Percentiles rank a stretch among this genome's conserved stretches.
These are phyloP conservation scores for Colletotrichum liaoningense DNA, from an alignment of 2,329 filamentous ascomycete species.

Conservation along the genomic window DNA sequence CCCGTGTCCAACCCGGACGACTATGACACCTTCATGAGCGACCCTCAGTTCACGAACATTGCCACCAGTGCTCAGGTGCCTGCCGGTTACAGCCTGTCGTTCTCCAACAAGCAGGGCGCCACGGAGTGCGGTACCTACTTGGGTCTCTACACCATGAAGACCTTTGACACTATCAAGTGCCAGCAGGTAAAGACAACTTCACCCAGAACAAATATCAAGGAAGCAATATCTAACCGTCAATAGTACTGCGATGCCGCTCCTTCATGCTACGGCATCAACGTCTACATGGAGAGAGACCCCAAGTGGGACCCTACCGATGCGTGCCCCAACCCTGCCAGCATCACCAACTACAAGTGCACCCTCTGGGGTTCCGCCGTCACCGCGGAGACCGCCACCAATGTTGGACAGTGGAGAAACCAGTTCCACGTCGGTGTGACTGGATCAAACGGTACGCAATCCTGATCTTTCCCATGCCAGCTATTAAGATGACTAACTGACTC, in stretches of 20 bases:
- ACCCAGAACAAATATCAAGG: no score
- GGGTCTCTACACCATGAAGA: slow-evolving; percentile 15
- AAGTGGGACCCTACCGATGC: neutral
- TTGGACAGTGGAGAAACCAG: slow-evolving; percentile 26
- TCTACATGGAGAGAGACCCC: slow-evolving; percentile 28
- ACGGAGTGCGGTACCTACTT: neutral
- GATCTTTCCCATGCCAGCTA: no score
- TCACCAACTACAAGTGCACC: slow-evolving; percentile 22
- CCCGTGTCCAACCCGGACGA: slow-evolving; percentile 4
- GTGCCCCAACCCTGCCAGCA: slow-evolving; percentile 21
- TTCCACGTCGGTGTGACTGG: slow-evolving; percentile 34
- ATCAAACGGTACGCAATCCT: slow-evolving; percentile 27
- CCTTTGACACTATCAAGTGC: slow-evolving; percentile 15
- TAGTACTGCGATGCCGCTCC: slow-evolving; percentile 28
- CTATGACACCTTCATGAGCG: slow-evolving; percentile 12
- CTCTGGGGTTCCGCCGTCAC: slow-evolving; percentile 14
- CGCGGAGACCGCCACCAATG: slow-evolving; percentile 21
- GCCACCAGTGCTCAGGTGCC: neutral
- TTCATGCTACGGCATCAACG: slow-evolving; percentile 25
- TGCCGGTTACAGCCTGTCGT: neutral
- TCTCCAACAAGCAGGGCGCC: neutral
- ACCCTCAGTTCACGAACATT: neutral
- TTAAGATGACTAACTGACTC: neutral
- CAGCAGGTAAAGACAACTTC: slow-evolving; percentile 12
- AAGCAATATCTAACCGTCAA: neutral